A percentile compares a stretch with the other conserved stretches of the same genome.
These are phyloP conservation scores for Pezicula radicicola DNA, from an alignment of 2,329 filamentous ascomycete genomes.

Conservation along the genomic window DNA sequence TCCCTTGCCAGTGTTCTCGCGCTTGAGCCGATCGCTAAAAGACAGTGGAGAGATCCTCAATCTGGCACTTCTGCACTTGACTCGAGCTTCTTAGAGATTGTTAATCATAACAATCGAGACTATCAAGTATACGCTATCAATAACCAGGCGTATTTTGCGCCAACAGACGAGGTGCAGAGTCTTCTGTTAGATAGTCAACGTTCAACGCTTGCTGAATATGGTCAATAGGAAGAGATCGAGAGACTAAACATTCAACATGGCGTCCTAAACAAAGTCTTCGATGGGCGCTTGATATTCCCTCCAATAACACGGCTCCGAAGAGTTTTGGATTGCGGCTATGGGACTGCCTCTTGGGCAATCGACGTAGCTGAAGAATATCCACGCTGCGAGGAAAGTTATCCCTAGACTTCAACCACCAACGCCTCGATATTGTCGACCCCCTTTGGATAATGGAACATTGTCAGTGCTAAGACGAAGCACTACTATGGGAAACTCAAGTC, in stretches of 20 bases:
- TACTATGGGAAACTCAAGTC: too few relatives aligned
- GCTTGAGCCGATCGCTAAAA: not conserved
- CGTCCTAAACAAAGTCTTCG: constrained; percentile 62
- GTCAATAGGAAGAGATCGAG: constrained; percentile 60
- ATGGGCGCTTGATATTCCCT: constrained; percentile 67
- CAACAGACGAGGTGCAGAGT: constrained; percentile 66
- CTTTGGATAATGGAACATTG: not conserved
- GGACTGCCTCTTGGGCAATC: constrained; percentile 67
- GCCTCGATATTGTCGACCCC: too few relatives aligned
- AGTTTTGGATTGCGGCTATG: constrained; percentile 72
- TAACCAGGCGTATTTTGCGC: constrained; percentile 63
- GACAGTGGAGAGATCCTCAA: constrained; percentile 33
- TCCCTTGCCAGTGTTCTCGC: not conserved
- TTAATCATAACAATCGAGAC: constrained; percentile 58
- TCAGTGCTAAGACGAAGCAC: not conserved
- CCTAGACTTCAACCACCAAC: not conserved
- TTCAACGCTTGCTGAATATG: not conserved
- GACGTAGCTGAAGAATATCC: constrained; percentile 65
- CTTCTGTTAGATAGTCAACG: not conserved
- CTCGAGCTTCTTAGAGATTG: constrained; percentile 53
- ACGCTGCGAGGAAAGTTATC: constrained; percentile 54
- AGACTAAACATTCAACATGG: constrained; percentile 62
- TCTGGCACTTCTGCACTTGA: constrained; percentile 50
- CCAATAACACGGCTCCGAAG: constrained; percentile 53
- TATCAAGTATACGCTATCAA: constrained; percentile 67